Conservation (phyloP, 106 monocot species). For the Cymbidium sinense region DNA sequence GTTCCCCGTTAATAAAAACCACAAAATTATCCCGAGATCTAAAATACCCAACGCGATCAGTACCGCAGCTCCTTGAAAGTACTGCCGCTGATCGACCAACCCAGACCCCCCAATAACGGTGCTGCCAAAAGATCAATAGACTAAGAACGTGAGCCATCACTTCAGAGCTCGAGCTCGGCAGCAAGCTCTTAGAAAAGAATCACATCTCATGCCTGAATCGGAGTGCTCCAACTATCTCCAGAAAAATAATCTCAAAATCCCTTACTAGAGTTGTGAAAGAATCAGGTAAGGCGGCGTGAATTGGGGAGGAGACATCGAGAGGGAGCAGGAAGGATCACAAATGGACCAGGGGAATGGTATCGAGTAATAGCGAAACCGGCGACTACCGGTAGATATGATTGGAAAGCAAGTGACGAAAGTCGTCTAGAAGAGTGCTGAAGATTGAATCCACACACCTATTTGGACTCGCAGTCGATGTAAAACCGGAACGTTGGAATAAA, state of each 20-base stretch:
- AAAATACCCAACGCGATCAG: constrained; percentile 12
- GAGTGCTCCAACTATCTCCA: background rate
- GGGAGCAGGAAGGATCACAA: too few relatives aligned
- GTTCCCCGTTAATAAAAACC: constrained; percentile 16
- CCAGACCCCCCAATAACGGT: background rate
- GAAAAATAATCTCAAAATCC: background rate
- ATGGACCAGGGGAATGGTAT: too few relatives aligned
- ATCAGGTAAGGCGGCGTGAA: background rate
- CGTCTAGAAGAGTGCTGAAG: too few relatives aligned
- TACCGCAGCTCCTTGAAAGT: constrained; percentile 9
- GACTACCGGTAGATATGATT: too few relatives aligned
- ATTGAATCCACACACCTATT: too few relatives aligned
- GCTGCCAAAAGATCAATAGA: constrained; percentile 2
- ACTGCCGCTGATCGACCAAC: background rate
- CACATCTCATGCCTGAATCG: background rate
- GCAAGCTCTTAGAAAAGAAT: background rate
- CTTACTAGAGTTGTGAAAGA: background rate
- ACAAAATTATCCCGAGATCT: constrained; percentile 1
- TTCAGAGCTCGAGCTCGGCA: background rate
- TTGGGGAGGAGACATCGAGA: background rate
- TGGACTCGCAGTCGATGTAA: too few relatives aligned
- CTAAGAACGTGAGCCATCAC: background rate
- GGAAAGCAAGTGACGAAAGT: too few relatives aligned
- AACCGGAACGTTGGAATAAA: too few relatives aligned
- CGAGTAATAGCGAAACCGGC: too few relatives aligned